Evolutionary conservation across 805 yeast genomes (phyloP).

Genomic region (Lachancea kluyveri): DNA sequence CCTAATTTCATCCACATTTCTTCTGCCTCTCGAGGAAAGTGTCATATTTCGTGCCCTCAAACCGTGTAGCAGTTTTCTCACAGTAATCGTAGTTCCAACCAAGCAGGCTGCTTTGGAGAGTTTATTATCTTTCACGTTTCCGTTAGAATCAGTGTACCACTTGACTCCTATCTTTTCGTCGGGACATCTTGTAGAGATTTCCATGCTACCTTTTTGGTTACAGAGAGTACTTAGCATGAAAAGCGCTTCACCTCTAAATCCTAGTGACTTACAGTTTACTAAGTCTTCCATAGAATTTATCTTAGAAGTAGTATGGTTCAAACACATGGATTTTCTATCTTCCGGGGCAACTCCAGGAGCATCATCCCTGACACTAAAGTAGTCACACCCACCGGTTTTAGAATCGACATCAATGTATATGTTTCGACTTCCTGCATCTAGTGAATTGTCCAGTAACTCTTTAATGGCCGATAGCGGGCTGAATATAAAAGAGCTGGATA

Average conservation of each 20-base stretch:
- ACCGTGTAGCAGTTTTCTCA: conserved; percentile 29
- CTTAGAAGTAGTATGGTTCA: conserved; percentile 40
- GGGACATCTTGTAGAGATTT: conserved; percentile 27
- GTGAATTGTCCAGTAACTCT: conserved; percentile 37
- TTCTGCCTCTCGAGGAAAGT: conserved; percentile 21
- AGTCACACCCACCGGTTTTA: conserved; percentile 33
- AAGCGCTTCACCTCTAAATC: conserved; percentile 48
- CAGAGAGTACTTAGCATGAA: conserved; percentile 31
- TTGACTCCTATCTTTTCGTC: conserved; percentile 29
- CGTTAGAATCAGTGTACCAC: conserved; percentile 33
- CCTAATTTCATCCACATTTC: conserved; percentile 21
- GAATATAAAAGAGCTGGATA: conserved; percentile 31
- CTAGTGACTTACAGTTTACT: conserved; percentile 29
- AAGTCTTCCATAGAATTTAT: conserved; percentile 28
- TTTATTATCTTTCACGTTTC: conserved; percentile 17
- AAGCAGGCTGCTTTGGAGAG: conserved; percentile 23
- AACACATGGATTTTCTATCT: conserved; percentile 33
- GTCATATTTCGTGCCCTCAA: conserved; percentile 32
- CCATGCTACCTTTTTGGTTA: conserved; percentile 21
- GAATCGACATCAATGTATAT: conserved; percentile 35
- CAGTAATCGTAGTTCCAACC: conserved; percentile 33
- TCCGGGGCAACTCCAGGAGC: conserved; percentile 33
- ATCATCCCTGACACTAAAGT: conserved; percentile 33
- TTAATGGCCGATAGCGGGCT: conserved; percentile 34
- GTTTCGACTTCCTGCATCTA: conserved; percentile 33